Conservation (phyloP, 1,139 yeast genomes). For the Hemisphaericaspora lyxosophila region DNA sequence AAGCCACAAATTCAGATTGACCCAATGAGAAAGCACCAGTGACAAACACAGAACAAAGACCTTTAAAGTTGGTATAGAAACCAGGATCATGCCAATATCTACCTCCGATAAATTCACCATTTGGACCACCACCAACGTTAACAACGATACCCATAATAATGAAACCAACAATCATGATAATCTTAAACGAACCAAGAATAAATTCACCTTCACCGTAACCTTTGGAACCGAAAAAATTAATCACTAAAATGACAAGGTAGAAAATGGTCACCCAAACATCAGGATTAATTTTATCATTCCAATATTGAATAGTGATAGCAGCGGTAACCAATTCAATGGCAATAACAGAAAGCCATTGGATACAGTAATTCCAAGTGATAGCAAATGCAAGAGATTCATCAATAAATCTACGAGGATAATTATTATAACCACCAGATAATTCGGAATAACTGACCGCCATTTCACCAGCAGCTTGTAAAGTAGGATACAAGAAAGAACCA, state of each 20-base stretch:
- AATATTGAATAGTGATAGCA: conserved; percentile 36
- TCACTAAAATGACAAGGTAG: conserved; percentile 31
- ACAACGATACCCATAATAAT: conserved; percentile 41
- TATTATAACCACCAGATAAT: conserved; percentile 42
- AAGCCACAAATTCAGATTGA: conserved; percentile 42
- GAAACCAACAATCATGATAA: conserved; percentile 39
- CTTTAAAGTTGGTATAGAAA: conserved; percentile 38
- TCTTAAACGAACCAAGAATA: conserved; percentile 36
- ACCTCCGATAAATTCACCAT: conserved; percentile 44
- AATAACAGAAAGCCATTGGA: conserved; percentile 43
- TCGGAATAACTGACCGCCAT: conserved; percentile 41
- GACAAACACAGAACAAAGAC: conserved; percentile 39
- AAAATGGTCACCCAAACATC: conserved; percentile 44
- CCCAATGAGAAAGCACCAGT: conserved; percentile 41
- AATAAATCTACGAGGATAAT: conserved; percentile 38
- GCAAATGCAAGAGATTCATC: conserved; percentile 42
- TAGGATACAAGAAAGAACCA: conserved; percentile 40
- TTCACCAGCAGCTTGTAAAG: conserved; percentile 44
- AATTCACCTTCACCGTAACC: conserved; percentile 50
- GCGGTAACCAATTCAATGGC: conserved; percentile 45
- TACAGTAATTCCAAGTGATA: conserved; percentile 43
- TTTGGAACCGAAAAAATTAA: conserved; percentile 41
- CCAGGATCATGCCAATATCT: conserved; percentile 48
- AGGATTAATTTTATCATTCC: conserved; percentile 33
- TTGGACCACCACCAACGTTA: conserved; percentile 40